Conservation (phyloP, 1,139 yeast species). For the Geotrichum candidum region DNA sequence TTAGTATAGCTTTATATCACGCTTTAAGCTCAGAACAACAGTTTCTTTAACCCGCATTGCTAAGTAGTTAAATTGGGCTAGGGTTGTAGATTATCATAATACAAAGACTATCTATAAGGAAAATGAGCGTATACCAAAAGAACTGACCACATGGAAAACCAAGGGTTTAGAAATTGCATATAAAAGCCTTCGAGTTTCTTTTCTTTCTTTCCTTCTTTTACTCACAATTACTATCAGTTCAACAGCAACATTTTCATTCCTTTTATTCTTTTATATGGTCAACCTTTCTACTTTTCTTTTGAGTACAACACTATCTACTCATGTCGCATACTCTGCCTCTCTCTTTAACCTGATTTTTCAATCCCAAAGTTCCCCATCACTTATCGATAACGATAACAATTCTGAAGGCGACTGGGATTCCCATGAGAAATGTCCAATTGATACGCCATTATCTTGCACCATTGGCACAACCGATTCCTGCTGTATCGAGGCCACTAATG, state of each 20-base stretch:
- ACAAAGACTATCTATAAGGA: too few relatives aligned
- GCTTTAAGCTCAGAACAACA: too few relatives aligned
- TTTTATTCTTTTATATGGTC: neutral
- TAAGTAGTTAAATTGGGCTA: too few relatives aligned
- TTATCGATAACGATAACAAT: neutral
- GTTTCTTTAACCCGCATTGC: too few relatives aligned
- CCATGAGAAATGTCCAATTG: slow-evolving; percentile 52
- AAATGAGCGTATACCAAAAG: too few relatives aligned
- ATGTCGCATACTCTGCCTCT: neutral
- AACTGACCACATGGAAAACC: neutral
- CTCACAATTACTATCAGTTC: neutral
- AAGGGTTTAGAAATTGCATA: neutral
- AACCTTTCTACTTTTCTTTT: neutral
- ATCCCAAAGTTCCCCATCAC: neutral
- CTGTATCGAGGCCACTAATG: slow-evolving; percentile 87
- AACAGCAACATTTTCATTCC: neutral
- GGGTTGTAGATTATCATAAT: too few relatives aligned
- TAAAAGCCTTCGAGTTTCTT: neutral
- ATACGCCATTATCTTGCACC: slow-evolving; percentile 63
- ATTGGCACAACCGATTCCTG: slow-evolving; percentile 43
- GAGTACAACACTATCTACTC: neutral
- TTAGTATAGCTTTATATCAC: too few relatives aligned
- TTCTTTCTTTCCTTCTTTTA: neutral
- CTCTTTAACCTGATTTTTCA: neutral
- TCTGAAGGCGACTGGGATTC: slow-evolving; percentile 16